These are phyloP conservation scores for Willaertia magna DNA, from an alignment of 208 protist species.

Conservation along the genomic window DNA sequence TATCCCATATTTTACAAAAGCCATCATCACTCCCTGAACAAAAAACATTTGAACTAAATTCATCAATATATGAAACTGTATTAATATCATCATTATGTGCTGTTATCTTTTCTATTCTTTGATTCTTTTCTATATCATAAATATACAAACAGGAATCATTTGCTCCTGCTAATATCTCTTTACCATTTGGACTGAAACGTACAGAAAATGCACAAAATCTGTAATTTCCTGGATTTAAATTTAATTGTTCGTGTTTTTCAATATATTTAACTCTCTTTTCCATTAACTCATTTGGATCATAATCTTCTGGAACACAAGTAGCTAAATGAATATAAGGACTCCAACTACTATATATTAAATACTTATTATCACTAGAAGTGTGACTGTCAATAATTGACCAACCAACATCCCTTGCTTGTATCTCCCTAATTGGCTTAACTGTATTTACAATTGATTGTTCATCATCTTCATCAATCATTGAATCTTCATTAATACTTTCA, in stretches of 20 bases:
- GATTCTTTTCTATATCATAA: constrained; percentile 16
- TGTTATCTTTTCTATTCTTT: not conserved
- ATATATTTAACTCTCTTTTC: not conserved
- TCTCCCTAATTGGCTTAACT: not conserved
- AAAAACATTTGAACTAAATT: constrained; percentile 15
- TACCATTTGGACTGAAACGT: constrained; percentile 4
- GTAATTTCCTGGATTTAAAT: not conserved
- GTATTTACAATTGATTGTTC: not conserved
- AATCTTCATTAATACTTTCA: not conserved
- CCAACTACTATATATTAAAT: constrained; percentile 23
- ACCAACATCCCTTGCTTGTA: constrained; percentile 19
- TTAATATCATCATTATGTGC: constrained; percentile 26
- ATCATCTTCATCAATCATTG: not conserved
- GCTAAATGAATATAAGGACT: not conserved
- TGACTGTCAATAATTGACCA: constrained; percentile 23
- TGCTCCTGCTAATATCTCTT: constrained; percentile 19
- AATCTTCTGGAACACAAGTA: not conserved
- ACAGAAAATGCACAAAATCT: constrained; percentile 27
- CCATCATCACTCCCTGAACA: constrained; percentile 29
- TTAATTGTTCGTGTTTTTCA: not conserved
- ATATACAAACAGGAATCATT: constrained; percentile 20
- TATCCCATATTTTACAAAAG: constrained; percentile 21
- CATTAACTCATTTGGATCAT: not conserved
- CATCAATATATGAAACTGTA: constrained; percentile 19
- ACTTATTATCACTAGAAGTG: constrained; percentile 12